Conservation (phyloP, 805 yeast species). For the Debaryomyces hansenii region DNA sequence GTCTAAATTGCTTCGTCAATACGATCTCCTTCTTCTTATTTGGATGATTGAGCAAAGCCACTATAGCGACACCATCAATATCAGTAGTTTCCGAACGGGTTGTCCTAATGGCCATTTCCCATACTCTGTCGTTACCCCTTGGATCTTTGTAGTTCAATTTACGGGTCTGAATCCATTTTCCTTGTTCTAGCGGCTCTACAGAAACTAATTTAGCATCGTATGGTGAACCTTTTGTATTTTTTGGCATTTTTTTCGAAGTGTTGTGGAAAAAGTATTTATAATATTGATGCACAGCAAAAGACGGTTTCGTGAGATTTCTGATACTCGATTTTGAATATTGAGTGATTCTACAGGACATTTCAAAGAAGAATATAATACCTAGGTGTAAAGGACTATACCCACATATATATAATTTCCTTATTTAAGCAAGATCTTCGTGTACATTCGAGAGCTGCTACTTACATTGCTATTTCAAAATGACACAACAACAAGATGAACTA, state of each 20-base stretch:
- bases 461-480: slow-evolving; percentile 10
- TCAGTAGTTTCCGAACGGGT: slow-evolving; percentile 62
- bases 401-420: too few relatives aligned
- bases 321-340: neutral
- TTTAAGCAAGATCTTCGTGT: neutral
- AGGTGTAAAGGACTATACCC: too few relatives aligned
- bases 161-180: slow-evolving; percentile 53
- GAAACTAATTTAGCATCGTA: slow-evolving; percentile 32
- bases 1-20: slow-evolving; percentile 87
- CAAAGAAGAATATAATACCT: neutral
- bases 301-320: slow-evolving; percentile 1
- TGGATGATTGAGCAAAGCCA: slow-evolving; percentile 63
- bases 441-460: neutral
- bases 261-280: neutral
- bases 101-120: slow-evolving; percentile 88
- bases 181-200: slow-evolving; percentile 33
- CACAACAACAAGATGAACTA: slow-evolving; percentile 35
- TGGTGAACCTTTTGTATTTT: slow-evolving; percentile 28
- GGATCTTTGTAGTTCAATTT: slow-evolving; percentile 75
- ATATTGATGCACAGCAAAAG: neutral
- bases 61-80: slow-evolving; percentile 88
- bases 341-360: neutral
- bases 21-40: slow-evolving; percentile 42
- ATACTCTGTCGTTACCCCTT: slow-evolving; percentile 61
- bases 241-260: slow-evolving; percentile 7